These are phyloP conservation scores for Puya raimondii DNA, from an alignment of 176 grass and related monocot genomes.

Conservation along the genomic window DNA sequence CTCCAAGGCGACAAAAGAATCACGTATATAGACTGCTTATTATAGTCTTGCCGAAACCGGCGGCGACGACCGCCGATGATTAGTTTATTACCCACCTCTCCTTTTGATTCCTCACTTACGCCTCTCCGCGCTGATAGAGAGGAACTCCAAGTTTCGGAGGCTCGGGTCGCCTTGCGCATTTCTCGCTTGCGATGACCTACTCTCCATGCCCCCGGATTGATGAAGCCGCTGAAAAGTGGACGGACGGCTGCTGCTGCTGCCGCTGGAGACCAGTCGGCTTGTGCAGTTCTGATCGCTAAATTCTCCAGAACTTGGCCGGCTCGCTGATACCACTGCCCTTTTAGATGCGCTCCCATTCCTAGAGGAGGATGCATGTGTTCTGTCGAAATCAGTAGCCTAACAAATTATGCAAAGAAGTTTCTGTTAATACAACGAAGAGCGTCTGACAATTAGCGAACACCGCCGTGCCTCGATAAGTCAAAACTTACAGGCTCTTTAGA, in stretches of 20 bases:
- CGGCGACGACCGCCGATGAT: too few relatives aligned
- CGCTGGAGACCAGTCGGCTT: constrained; percentile 28
- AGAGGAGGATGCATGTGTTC: constrained; percentile 37
- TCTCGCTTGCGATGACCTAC: constrained; percentile 28
- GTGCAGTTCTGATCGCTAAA: constrained; percentile 31
- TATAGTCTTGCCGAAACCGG: constrained; percentile 10
- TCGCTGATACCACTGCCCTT: constrained; percentile 30
- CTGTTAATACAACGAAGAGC: background rate
- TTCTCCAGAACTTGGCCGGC: constrained; percentile 45
- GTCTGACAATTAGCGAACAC: background rate
- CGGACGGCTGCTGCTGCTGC: constrained; percentile 45
- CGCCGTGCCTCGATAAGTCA: background rate
- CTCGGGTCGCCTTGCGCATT: constrained; percentile 19
- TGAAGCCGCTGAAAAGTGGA: constrained; percentile 57
- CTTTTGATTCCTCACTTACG: constrained; percentile 39
- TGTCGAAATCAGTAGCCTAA: constrained; percentile 47
- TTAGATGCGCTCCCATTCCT: constrained; percentile 50
- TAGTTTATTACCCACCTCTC: constrained; percentile 1
- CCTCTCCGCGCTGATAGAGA: constrained; percentile 55
- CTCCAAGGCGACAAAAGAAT: constrained; percentile 9
- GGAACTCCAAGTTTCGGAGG: constrained; percentile 56
- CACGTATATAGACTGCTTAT: constrained; percentile 5
- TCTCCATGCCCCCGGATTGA: constrained; percentile 42
- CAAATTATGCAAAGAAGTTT: background rate
- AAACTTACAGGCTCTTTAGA: constrained; percentile 51